A percentile compares a stretch with the other conserved stretches of the same genome.
Conservation (phyloP, 106 monocot genomes). For the Vanilla planifolia region DNA sequence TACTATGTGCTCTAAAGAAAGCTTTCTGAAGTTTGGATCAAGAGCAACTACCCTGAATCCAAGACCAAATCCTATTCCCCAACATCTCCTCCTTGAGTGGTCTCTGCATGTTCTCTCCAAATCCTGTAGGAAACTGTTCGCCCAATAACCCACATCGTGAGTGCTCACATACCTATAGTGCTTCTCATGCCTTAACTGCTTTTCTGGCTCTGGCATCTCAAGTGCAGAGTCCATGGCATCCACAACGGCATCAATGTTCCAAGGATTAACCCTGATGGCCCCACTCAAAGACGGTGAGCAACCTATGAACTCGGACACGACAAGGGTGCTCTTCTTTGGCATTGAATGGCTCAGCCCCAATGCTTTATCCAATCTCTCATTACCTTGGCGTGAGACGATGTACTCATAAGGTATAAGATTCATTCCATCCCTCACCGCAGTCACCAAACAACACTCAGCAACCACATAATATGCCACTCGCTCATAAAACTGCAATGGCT, state of each 20-base stretch:
- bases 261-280: conserved; percentile 66
- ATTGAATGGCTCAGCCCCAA: conserved; percentile 15
- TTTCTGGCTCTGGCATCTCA: conserved; percentile 52
- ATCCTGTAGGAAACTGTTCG: conserved; percentile 60
- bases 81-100: conserved; percentile 46
- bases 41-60: conserved; percentile 59
- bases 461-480: conserved; percentile 59
- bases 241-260: conserved; percentile 61
- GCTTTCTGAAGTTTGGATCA: conserved; percentile 56
- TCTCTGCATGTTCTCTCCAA: conserved; percentile 56
- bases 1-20: conserved; percentile 56
- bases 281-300: conserved; percentile 75
- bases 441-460: conserved; percentile 66
- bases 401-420: conserved; percentile 79
- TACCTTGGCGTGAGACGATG: conserved; percentile 55
- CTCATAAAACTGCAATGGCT: conserved; percentile 50
- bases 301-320: conserved; percentile 74
- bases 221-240: conserved; percentile 67
- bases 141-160: conserved; percentile 79
- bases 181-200: conserved; percentile 64
- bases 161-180: conserved; percentile 64
- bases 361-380: conserved; percentile 33
- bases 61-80: conserved; percentile 64
- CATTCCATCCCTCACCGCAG: conserved; percentile 76
- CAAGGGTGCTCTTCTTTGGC: conserved; percentile 57